Conservation (phyloP, 345 rosid species). For the Excoecaria cochinchinensis region DNA sequence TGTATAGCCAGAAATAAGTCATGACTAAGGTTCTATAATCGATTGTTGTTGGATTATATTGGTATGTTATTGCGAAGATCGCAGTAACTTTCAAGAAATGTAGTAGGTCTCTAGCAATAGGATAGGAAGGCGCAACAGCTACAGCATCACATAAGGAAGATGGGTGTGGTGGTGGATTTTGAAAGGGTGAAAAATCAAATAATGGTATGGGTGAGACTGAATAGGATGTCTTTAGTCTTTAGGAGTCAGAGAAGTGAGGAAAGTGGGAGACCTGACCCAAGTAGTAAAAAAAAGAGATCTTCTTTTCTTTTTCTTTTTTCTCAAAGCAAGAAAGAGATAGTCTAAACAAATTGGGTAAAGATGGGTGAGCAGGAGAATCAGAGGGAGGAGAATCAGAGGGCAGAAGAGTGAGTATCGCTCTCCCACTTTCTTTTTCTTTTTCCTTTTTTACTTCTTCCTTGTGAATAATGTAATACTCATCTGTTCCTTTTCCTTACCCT, state of each 20-base stretch:
- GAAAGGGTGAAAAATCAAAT: no score
- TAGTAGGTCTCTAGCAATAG: no score
- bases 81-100: no score
- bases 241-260: constrained; percentile 64
- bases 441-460: neutral
- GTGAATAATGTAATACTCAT: no score
- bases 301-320: constrained; percentile 26
- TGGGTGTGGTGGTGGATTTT: no score
- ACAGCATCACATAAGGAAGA: no score
- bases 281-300: constrained; percentile 12
- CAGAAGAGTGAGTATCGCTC: neutral
- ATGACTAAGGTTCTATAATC: no score
- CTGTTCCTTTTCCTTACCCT: no score
- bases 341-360: neutral
- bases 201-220: neutral
- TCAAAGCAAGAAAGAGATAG: constrained; percentile 9
- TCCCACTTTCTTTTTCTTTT: neutral
- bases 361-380: neutral
- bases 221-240: constrained; percentile 32
- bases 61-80: no score
- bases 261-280: constrained; percentile 43
- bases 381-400: neutral
- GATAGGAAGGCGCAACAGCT: no score
- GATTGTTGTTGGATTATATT: no score
- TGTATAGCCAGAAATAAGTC: no score